Evolutionary conservation across 192 early-diverging fungal genomes (phyloP).

Genomic region (Diversispora eburnea): DNA sequence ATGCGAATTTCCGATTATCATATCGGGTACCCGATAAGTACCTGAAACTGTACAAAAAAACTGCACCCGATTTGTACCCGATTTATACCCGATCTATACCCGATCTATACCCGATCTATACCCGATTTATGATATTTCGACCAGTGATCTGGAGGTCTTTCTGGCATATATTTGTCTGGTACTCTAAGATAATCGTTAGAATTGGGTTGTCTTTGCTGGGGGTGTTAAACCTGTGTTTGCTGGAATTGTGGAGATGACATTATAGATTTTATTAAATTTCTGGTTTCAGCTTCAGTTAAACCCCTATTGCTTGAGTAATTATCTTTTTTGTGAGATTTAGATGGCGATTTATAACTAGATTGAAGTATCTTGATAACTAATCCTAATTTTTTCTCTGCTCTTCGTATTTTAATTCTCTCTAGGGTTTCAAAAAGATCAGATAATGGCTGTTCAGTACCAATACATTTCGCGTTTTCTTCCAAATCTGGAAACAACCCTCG

Average conservation of each 20-base stretch:
- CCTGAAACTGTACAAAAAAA: no score
- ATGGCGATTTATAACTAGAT: no score
- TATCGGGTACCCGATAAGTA: no score
- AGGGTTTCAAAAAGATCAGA: not conserved
- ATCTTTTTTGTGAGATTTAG: no score
- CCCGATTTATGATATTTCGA: no score
- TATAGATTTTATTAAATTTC: constrained; percentile 6
- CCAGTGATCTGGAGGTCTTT: constrained; percentile 13
- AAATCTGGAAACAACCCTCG: not conserved
- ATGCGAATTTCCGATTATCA: no score
- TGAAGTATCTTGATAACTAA: not conserved
- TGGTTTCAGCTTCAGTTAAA: not conserved
- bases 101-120: no score
- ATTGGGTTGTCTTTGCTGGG: not conserved
- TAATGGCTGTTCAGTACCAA: not conserved
- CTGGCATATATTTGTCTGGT: constrained; percentile 12
- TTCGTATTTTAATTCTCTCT: constrained; percentile 2
- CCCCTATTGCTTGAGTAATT: no score
- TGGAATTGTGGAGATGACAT: not conserved
- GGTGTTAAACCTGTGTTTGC: constrained; percentile 1
- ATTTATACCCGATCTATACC: no score
- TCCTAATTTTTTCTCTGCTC: not conserved
- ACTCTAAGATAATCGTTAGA: not conserved
- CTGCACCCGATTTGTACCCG: no score
- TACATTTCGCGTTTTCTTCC: not conserved